phyloP scores from a whole-genome alignment of 371 early-diverging fungal genomes.

The Circinella minor region DNA sequence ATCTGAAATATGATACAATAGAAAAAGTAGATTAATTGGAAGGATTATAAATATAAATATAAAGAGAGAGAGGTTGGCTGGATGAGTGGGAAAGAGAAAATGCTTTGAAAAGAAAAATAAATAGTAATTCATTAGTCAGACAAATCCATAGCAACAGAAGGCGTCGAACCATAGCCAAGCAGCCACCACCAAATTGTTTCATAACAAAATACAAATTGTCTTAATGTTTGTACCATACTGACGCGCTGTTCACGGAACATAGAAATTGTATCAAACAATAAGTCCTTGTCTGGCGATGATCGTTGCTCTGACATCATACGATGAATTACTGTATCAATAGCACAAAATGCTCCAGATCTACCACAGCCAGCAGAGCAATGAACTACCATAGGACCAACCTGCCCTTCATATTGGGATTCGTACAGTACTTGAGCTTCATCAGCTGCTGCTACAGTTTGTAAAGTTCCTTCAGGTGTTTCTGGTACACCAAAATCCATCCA shows the following conservation, averaged over 20 bases:
- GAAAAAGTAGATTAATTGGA: neutral
- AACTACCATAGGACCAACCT: constrained; percentile 79
- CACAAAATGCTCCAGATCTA: constrained; percentile 93
- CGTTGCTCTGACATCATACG: constrained; percentile 1
- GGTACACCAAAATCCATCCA: constrained; percentile 93
- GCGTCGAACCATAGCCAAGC: constrained; percentile 27
- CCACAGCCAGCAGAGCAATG: constrained; percentile 99
- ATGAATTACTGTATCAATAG: constrained; percentile 70
- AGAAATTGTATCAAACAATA: constrained; percentile 67
- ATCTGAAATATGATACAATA: constrained; percentile 3
- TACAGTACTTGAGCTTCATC: constrained; percentile 48
- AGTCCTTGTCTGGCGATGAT: constrained; percentile 37
- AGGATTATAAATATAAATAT: no score
- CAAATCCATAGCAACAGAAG: neutral
- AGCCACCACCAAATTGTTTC: constrained; percentile 78
- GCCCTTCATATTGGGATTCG: constrained; percentile 12
- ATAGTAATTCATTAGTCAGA: neutral
- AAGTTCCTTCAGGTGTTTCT: constrained; percentile 61
- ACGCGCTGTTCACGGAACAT: constrained; percentile 83
- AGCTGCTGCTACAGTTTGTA: constrained; percentile 65
- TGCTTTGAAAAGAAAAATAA: neutral
- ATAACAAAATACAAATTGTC: constrained; percentile 91
- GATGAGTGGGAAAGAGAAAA: no score
- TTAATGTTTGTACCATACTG: constrained; percentile 85
- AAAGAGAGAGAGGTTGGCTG: neutral